A percentile compares a stretch with the other conserved stretches of the same genome.
Evolutionary conservation across 2,329 filamentous ascomycete species (phyloP).

Genomic region (Cytospora chrysosperma): DNA sequence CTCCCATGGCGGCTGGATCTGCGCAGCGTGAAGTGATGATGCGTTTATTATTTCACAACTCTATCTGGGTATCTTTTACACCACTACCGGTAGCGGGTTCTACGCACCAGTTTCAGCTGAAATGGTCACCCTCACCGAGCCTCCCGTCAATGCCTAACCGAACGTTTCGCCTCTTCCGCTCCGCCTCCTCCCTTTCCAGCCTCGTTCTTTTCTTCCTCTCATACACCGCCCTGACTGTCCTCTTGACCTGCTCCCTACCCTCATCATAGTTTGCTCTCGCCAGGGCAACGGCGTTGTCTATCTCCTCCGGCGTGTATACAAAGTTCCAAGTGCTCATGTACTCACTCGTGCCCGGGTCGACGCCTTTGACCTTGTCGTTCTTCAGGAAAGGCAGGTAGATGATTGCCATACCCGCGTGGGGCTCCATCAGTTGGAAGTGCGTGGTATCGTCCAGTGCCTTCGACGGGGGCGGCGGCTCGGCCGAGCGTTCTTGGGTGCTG

Average conservation of each 20-base stretch:
- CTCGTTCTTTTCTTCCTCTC: constrained; percentile 79
- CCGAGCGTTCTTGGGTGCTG: constrained; percentile 69
- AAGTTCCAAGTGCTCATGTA: constrained; percentile 99
- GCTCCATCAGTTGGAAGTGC: constrained; percentile 68
- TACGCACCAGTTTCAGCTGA: constrained; percentile 45
- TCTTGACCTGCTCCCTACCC: constrained; percentile 73
- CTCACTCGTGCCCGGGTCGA: constrained; percentile 80
- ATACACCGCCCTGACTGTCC: constrained; percentile 84
- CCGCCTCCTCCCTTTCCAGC: constrained; percentile 50
- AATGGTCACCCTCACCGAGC: constrained; percentile 65
- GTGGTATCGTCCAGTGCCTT: constrained; percentile 60
- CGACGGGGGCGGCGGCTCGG: constrained; percentile 47
- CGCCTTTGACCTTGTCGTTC: constrained; percentile 74
- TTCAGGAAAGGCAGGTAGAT: constrained; percentile 87
- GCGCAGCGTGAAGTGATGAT: not conserved
- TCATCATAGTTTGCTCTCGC: constrained; percentile 85
- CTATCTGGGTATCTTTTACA: constrained; percentile 18
- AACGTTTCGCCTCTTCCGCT: constrained; percentile 47
- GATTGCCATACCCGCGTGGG: constrained; percentile 82
- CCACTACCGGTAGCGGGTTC: not conserved
- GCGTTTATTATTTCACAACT: not conserved
- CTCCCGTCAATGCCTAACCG: constrained; percentile 52
- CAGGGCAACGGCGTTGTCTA: constrained; percentile 79
- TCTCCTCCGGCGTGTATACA: constrained; percentile 86
- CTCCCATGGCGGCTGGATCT: not conserved